These are phyloP conservation scores for Xylariaceae sp. DNA, from an alignment of 2,329 filamentous ascomycete genomes.

Conservation along the genomic window DNA sequence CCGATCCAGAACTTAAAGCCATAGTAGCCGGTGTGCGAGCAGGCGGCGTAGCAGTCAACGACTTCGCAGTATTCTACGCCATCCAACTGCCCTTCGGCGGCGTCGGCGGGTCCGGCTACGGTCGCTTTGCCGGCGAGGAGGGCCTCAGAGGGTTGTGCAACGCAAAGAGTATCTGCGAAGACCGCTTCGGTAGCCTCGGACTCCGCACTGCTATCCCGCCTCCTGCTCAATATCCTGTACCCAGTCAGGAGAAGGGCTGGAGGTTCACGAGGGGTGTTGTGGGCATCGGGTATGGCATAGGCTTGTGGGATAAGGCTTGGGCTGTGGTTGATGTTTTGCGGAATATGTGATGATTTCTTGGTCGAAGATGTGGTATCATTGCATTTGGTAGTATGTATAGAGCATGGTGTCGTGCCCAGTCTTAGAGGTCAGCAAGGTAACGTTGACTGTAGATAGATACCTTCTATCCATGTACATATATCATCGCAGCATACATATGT, in stretches of 20 bases:
- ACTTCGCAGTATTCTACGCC: conserved; percentile 91
- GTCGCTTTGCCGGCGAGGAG: conserved; percentile 87
- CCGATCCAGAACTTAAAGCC: conserved; percentile 55
- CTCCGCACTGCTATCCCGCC: conserved; percentile 75
- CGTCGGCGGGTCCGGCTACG: conserved; percentile 85
- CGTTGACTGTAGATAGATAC: too few relatives aligned
- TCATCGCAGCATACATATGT: too few relatives aligned
- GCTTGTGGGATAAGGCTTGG: conserved; percentile 36
- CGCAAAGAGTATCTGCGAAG: conserved; percentile 79
- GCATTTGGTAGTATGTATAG: neutral
- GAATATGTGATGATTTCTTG: conserved; percentile 29
- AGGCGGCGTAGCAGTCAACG: conserved; percentile 93
- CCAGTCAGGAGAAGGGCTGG: conserved; percentile 62
- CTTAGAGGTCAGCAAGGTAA: too few relatives aligned
- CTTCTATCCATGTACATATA: too few relatives aligned
- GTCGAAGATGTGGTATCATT: too few relatives aligned
- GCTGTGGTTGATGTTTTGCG: conserved; percentile 42
- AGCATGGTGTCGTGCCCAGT: too few relatives aligned
- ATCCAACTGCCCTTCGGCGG: conserved; percentile 94
- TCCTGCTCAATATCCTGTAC: conserved; percentile 78
- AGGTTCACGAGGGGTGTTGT: conserved; percentile 61
- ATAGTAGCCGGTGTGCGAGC: conserved; percentile 70
- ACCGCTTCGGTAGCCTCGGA: conserved; percentile 62
- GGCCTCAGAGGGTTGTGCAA: conserved; percentile 84
- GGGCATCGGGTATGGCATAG: conserved; percentile 57